phyloP scores from a whole-genome alignment of 306 rosid genomes.

The Vachellia collinsii region DNA sequence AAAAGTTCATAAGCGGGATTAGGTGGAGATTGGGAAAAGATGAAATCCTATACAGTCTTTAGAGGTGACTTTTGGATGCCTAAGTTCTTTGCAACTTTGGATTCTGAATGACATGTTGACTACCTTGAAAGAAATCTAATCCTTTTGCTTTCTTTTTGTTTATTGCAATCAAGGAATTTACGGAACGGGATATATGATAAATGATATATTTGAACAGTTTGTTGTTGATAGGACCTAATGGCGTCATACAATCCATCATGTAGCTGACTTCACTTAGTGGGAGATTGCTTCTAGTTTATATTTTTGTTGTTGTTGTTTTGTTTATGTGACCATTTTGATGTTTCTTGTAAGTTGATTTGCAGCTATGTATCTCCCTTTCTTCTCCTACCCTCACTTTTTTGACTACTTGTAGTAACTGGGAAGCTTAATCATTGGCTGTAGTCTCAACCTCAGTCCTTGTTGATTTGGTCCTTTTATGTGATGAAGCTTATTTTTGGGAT shows the following conservation, averaged over 20 bases:
- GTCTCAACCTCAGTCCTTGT: not conserved
- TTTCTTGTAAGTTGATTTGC: not conserved
- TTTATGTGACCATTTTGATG: not conserved
- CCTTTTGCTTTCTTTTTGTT: not conserved
- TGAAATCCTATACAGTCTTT: not conserved
- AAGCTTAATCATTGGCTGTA: not conserved
- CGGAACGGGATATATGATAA: not conserved
- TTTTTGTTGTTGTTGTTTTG: not conserved
- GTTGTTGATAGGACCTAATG: not conserved
- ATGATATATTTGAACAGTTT: not conserved
- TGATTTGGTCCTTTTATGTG: conserved; percentile 3
- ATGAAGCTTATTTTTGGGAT: conserved; percentile 19
- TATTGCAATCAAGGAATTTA: not conserved
- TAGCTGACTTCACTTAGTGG: not conserved
- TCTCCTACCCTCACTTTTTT: not conserved
- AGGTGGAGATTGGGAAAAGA: too few relatives aligned
- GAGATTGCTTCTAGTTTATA: not conserved
- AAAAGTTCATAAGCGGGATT: not conserved
- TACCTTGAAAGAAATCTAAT: not conserved
- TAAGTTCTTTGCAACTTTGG: not conserved
- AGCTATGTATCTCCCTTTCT: not conserved
- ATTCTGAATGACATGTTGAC: not conserved
- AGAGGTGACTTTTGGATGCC: not conserved
- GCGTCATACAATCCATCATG: not conserved
- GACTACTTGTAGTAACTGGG: not conserved